Evolutionary conservation across 257 asterid species (phyloP).

Genomic region (Phtheirospermum japonicum): DNA sequence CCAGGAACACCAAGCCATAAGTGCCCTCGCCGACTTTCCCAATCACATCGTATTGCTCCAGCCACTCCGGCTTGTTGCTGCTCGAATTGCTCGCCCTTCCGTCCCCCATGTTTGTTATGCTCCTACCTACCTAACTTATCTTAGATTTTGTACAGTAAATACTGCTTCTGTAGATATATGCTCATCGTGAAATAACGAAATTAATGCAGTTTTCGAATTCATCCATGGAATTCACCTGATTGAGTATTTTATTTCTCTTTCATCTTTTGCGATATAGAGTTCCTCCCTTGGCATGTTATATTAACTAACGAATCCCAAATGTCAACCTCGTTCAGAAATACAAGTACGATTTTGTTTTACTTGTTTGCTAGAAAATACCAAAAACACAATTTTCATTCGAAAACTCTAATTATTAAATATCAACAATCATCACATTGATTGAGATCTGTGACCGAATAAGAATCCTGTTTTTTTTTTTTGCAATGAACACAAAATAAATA

Average conservation of each 20-base stretch:
- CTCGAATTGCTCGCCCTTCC: constrained; percentile 45
- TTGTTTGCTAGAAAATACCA: no score
- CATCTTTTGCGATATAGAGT: no score
- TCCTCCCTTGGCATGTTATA: no score
- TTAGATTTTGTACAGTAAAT: background rate
- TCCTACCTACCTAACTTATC: background rate
- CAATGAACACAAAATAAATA: no score
- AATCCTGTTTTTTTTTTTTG: no score
- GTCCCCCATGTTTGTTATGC: constrained; percentile 43
- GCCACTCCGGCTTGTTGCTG: constrained; percentile 85
- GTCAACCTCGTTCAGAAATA: no score
- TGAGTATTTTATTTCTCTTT: background rate
- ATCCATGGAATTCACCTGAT: constrained; percentile 16
- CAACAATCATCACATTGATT: no score
- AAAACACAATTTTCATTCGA: no score
- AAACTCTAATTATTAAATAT: no score
- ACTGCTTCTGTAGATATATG: background rate
- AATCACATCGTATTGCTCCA: constrained; percentile 86
- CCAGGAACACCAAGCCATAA: constrained; percentile 89
- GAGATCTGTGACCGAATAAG: no score
- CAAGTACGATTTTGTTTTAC: no score
- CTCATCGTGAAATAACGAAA: background rate
- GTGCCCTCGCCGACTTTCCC: constrained; percentile 99
- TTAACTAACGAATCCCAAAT: no score
- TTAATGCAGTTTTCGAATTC: background rate